Base-by-base conservation (phyloP, 495 filamentous ascomycete species). In the Gamarada debralockiae region DNA sequence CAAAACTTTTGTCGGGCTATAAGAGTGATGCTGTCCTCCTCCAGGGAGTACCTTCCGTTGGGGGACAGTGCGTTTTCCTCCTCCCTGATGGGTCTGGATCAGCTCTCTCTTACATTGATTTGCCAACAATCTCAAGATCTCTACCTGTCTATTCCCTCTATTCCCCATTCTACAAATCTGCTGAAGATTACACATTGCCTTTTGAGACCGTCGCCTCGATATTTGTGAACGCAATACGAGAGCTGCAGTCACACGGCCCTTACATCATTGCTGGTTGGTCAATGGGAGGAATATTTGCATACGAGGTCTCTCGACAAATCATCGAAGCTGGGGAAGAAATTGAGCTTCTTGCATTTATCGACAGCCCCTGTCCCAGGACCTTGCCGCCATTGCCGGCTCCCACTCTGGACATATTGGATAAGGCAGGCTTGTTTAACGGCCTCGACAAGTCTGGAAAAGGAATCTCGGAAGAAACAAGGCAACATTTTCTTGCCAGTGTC, bases 281-380 rank as follows among this genome's bases (percentile, higher is more conserved):
- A 15, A 89, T 87, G 8, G 91, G 91, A 47, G 85, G 86, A 34
- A 86, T 92, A 21, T 85, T 90, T 60, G 90, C 90, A 21, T 96
- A 89, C 63, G 90, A 93, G 62, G 86, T 89, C 18, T 81, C 83
- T 31, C 82, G 81, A 48, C 82, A 87, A 54, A 73, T 95, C 7
- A 73, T 83, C 56, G 76, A 81, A 43, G 74, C 77, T 17, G 82
- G 81, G 15, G 86, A 92, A 24, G 67, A 72, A 48, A 86, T 95
- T 31, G 2, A 9, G 2, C n/a, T 0, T 55, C 64, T 51, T 4
- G 18, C 39, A 13, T 20, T 54, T 14, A 48, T 54, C n/a, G 52
- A 54, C 18, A 51, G 9, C 2, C 34, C 24, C 7, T n/a, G 25
- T 4, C 8, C 48, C 48, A 25, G 34, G 23, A 36, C 13, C 1